phyloP scores from a whole-genome alignment of 208 protist species.

The Balamuthia mandrillaris region DNA sequence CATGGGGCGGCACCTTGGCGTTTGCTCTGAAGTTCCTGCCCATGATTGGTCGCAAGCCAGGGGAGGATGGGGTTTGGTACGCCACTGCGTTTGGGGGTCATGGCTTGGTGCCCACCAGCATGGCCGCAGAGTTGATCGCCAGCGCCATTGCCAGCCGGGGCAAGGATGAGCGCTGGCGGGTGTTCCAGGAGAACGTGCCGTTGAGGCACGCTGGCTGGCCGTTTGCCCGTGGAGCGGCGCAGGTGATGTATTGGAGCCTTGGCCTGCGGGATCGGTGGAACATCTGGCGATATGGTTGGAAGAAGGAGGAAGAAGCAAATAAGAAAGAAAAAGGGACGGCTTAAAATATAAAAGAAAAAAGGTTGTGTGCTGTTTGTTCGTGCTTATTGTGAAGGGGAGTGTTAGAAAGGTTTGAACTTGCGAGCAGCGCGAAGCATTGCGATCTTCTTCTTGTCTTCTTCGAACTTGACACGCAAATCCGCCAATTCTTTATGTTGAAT shows the following conservation, averaged over 20 bases:
- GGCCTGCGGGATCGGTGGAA: no score
- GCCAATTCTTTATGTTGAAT: neutral
- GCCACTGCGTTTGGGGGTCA: neutral
- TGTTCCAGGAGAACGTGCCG: neutral
- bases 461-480: neutral
- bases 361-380: no score
- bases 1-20: neutral
- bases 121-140: neutral
- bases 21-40: neutral
- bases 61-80: neutral
- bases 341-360: no score
- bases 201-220: neutral
- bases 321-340: no score
- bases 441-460: slow-evolving; percentile 34
- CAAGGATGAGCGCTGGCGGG: neutral
- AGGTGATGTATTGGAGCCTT: neutral
- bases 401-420: slow-evolving; percentile 26
- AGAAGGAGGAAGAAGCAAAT: no score
- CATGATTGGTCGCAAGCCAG: neutral
- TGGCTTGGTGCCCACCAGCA: neutral
- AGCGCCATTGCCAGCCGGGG: neutral
- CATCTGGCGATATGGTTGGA: no score
- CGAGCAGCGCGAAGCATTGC: neutral
- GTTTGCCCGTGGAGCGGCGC: neutral
- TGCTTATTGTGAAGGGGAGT: no score